Evolutionary conservation across 1,139 yeast genomes (phyloP).

Genomic region (Citeromyces siamensis): DNA sequence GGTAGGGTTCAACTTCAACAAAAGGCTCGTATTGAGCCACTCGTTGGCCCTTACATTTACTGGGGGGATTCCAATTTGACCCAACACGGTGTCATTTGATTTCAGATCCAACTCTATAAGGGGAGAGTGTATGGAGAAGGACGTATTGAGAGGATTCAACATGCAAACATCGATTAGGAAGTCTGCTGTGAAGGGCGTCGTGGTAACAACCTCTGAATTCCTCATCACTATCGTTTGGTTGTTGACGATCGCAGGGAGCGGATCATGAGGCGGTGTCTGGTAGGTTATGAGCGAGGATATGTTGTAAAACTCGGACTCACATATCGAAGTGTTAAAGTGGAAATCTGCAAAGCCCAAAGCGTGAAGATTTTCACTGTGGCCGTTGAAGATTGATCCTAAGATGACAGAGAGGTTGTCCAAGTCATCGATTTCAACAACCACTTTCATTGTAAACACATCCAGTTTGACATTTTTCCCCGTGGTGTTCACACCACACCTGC

Average conservation of each 20-base stretch:
- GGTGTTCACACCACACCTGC: neutral
- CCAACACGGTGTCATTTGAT: slow-evolving; percentile 15
- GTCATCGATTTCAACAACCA: slow-evolving; percentile 7
- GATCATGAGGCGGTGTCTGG: slow-evolving; percentile 7
- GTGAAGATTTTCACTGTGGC: neutral
- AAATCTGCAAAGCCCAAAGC: slow-evolving; percentile 5
- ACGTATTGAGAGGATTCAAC: slow-evolving; percentile 23
- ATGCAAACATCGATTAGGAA: slow-evolving; percentile 24
- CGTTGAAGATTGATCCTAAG: slow-evolving; percentile 2
- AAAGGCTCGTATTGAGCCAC: slow-evolving; percentile 11
- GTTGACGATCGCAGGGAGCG: slow-evolving; percentile 10
- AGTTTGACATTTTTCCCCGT: neutral
- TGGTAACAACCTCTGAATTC: slow-evolving; percentile 17
- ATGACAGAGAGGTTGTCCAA: slow-evolving; percentile 4
- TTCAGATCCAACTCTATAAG: slow-evolving; percentile 11
- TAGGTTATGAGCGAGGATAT: slow-evolving; percentile 12
- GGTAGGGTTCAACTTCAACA: slow-evolving; percentile 9
- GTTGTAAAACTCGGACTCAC: slow-evolving; percentile 16
- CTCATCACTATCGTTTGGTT: slow-evolving; percentile 17
- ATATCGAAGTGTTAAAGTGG: slow-evolving; percentile 13
- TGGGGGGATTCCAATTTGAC: slow-evolving; percentile 7
- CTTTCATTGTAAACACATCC: neutral
- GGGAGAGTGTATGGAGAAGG: slow-evolving; percentile 14
- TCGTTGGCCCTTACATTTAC: slow-evolving; percentile 10
- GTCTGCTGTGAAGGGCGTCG: slow-evolving; percentile 14